Evolutionary conservation across 2,329 filamentous ascomycete species (phyloP).

Genomic region (Cladorrhinum sp.): DNA sequence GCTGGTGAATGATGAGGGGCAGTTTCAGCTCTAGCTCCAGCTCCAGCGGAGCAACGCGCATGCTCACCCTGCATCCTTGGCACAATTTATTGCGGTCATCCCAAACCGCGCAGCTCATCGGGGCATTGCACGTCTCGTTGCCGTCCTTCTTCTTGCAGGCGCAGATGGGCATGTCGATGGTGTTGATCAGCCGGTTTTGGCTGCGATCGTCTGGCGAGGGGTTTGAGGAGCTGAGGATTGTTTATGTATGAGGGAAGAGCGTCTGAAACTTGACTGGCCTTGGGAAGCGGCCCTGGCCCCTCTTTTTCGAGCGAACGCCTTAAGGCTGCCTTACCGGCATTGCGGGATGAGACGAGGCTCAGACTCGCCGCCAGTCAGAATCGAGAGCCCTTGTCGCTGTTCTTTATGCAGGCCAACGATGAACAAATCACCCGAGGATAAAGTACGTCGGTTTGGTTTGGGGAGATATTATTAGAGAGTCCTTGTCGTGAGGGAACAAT

Average conservation of each 20-base stretch:
- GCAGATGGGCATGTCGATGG: constrained; percentile 2
- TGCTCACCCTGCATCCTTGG: constrained; percentile 1
- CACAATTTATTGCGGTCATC: not conserved
- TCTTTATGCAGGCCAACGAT: too few relatives aligned
- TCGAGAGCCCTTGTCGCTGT: too few relatives aligned
- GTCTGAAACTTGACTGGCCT: not conserved
- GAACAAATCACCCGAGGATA: too few relatives aligned
- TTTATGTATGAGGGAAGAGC: not conserved
- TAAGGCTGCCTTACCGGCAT: too few relatives aligned
- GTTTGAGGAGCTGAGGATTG: not conserved
- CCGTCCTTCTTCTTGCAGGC: not conserved
- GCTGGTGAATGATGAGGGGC: not conserved
- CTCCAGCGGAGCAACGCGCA: too few relatives aligned
- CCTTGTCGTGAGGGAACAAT: not conserved
- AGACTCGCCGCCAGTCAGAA: too few relatives aligned
- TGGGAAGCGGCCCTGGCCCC: not conserved
- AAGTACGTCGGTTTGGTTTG: too few relatives aligned
- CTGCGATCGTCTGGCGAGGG: not conserved
- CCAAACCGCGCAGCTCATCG: constrained; percentile 2
- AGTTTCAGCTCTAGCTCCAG: not conserved
- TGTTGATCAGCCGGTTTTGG: not conserved
- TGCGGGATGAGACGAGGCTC: too few relatives aligned
- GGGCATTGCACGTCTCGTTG: not conserved
- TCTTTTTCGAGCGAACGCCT: too few relatives aligned
- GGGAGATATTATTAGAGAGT: too few relatives aligned